These are phyloP conservation scores for Hymenoscyphus linearis DNA, from an alignment of 2,329 filamentous ascomycete species.

Conservation along the genomic window DNA sequence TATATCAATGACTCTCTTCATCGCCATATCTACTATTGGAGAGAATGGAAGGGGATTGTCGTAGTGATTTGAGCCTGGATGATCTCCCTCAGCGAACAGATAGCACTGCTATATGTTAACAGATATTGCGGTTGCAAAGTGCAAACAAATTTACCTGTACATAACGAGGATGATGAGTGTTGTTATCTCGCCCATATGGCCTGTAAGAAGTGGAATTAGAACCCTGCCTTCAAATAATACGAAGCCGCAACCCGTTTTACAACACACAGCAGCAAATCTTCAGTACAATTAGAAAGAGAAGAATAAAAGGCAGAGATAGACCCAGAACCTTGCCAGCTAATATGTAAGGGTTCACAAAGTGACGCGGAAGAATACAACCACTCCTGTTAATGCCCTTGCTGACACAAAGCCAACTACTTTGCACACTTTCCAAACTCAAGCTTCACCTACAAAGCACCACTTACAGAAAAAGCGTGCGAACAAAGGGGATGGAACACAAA, in stretches of 20 bases:
- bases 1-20: constrained; percentile 20
- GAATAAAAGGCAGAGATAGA: too few species aligned
- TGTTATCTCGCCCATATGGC: constrained; percentile 24
- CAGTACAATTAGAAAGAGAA: too few species aligned
- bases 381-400: too few species aligned
- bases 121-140: not conserved
- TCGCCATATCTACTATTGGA: constrained; percentile 22
- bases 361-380: too few species aligned
- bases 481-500: not conserved
- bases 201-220: not conserved
- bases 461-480: not conserved
- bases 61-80: constrained; percentile 27
- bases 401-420: too few species aligned
- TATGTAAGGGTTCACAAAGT: too few species aligned
- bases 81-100: constrained; percentile 18
- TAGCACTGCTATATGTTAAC: constrained; percentile 19
- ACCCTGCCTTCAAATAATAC: too few species aligned
- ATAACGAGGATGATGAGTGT: constrained; percentile 21
- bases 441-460: too few species aligned
- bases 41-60: constrained; percentile 24
- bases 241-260: too few species aligned
- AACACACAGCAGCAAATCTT: too few species aligned
- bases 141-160: constrained; percentile 16
- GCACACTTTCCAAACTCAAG: too few species aligned
- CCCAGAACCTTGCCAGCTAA: too few species aligned